Percentiles rank a stretch among this genome's conserved stretches.
Conservation (phyloP, 2,329 filamentous ascomycete species). For the Coleophoma eucalyptorum region DNA sequence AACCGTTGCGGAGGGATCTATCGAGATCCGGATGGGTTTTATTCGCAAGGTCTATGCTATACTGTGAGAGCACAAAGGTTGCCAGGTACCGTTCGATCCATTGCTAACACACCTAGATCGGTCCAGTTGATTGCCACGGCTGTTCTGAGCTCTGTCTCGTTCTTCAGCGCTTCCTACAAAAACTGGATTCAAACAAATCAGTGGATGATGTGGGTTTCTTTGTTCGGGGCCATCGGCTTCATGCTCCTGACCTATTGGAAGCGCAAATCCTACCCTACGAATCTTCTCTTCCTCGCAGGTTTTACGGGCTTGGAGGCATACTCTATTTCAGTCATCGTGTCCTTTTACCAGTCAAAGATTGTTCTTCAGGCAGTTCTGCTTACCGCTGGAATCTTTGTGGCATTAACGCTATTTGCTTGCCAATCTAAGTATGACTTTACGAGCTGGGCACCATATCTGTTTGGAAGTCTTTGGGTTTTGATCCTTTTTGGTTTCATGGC, state of each 20-base stretch:
- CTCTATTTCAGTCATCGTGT: slow-evolving; percentile 86
- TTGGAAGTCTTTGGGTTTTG: slow-evolving; percentile 84
- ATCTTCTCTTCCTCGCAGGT: slow-evolving; percentile 83
- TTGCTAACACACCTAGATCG: slow-evolving; percentile 45
- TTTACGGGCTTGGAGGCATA: slow-evolving; percentile 95
- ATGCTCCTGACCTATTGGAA: slow-evolving; percentile 93
- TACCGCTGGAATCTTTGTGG: slow-evolving; percentile 78
- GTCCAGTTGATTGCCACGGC: slow-evolving; percentile 86
- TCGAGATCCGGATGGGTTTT: slow-evolving; percentile 97
- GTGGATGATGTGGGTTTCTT: slow-evolving; percentile 82
- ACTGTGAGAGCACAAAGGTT: slow-evolving; percentile 46
- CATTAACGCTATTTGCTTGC: slow-evolving; percentile 85
- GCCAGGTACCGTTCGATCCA: neutral
- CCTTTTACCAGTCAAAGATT: slow-evolving; percentile 78
- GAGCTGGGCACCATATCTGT: slow-evolving; percentile 92
- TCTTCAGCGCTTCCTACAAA: slow-evolving; percentile 78
- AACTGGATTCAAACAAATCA: slow-evolving; percentile 81
- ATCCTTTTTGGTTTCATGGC: slow-evolving; percentile 92
- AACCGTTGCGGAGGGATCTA: slow-evolving; percentile 85
- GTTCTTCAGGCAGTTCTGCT: slow-evolving; percentile 89
- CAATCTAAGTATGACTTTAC: slow-evolving; percentile 99
- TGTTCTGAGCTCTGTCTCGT: slow-evolving; percentile 76
- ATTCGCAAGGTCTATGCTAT: slow-evolving; percentile 97
- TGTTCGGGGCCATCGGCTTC: slow-evolving; percentile 79
- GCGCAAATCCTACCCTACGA: slow-evolving; percentile 90